phyloP scores from a whole-genome alignment of 768 basidiomycete genomes.

The Tulasnella sp. region DNA sequence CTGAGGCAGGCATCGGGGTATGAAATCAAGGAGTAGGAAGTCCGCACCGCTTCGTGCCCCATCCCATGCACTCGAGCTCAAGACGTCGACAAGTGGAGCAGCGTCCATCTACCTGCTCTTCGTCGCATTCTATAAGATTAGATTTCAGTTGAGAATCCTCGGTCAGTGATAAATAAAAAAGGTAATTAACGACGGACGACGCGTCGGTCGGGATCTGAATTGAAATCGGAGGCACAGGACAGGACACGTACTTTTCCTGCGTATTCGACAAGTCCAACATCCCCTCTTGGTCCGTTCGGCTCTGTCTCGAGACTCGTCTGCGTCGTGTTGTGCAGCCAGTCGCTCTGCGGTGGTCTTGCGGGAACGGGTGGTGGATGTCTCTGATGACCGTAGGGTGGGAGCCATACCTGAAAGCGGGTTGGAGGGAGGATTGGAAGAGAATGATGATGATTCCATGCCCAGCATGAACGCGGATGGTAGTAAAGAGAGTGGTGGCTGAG shows the following conservation, averaged over 20 bases:
- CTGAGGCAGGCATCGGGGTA: not conserved
- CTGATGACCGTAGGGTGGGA: no score
- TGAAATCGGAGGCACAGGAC: not conserved
- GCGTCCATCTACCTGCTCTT: constrained; percentile 16
- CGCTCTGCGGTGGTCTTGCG: not conserved
- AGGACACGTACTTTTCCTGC: constrained; percentile 6
- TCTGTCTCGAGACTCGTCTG: not conserved
- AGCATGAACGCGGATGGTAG: no score
- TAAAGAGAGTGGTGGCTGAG: no score
- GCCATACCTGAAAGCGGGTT: no score
- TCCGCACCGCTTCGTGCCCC: constrained; percentile 14
- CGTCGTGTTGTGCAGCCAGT: constrained; percentile 2
- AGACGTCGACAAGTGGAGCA: constrained; percentile 17
- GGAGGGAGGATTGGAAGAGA: no score
- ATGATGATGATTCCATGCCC: no score
- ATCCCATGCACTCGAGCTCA: constrained; percentile 17
- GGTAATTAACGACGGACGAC: no score
- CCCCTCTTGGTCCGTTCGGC: constrained; percentile 12
- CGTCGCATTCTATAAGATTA: constrained; percentile 16
- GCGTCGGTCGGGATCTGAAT: not conserved
- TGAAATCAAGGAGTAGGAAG: not conserved
- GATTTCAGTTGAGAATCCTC: not conserved
- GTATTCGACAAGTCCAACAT: constrained; percentile 14
- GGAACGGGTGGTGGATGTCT: no score
- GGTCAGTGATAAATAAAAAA: not conserved